These are phyloP conservation scores for Paxillus rubicundulus DNA, from an alignment of 768 basidiomycete genomes.

Conservation along the genomic window DNA sequence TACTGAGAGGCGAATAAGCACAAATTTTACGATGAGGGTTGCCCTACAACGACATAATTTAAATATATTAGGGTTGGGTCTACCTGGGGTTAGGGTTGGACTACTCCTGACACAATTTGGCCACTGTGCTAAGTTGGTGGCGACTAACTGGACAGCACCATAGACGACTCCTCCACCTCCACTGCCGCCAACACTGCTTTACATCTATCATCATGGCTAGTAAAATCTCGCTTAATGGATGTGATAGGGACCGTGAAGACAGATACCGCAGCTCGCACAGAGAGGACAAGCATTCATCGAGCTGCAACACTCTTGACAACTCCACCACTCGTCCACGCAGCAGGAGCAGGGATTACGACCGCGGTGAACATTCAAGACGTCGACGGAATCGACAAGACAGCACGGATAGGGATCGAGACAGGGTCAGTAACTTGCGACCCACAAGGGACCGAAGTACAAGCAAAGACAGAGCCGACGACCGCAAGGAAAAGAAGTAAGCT, in stretches of 20 bases:
- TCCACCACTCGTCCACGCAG: constrained; percentile 30
- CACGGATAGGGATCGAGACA: constrained; percentile 17
- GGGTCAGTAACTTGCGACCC: constrained; percentile 33
- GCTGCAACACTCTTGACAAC: constrained; percentile 22
- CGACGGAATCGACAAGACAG: constrained; percentile 33
- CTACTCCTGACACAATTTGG: too few species aligned
- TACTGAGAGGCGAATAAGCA: too few species aligned
- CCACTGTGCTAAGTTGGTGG: too few species aligned
- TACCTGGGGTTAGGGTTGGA: too few species aligned
- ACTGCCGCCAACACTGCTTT: background rate
- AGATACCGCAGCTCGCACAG: constrained; percentile 35
- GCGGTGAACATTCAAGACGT: constrained; percentile 25
- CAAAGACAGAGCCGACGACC: constrained; percentile 26
- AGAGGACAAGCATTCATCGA: constrained; percentile 24
- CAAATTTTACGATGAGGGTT: too few species aligned
- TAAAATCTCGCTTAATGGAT: constrained; percentile 40
- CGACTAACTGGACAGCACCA: too few species aligned
- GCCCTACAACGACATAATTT: too few species aligned
- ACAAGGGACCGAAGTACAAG: constrained; percentile 22
- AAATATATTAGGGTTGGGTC: too few species aligned
- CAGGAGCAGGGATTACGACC: constrained; percentile 30
- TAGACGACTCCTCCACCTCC: too few species aligned
- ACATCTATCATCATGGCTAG: constrained; percentile 39
- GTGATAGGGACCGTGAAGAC: constrained; percentile 25
- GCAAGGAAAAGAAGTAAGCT: constrained; percentile 49